Percentiles rank a stretch among this genome's conserved stretches.
phyloP scores from a whole-genome alignment of 805 yeast species.

The Ogataea nonfermentans region DNA sequence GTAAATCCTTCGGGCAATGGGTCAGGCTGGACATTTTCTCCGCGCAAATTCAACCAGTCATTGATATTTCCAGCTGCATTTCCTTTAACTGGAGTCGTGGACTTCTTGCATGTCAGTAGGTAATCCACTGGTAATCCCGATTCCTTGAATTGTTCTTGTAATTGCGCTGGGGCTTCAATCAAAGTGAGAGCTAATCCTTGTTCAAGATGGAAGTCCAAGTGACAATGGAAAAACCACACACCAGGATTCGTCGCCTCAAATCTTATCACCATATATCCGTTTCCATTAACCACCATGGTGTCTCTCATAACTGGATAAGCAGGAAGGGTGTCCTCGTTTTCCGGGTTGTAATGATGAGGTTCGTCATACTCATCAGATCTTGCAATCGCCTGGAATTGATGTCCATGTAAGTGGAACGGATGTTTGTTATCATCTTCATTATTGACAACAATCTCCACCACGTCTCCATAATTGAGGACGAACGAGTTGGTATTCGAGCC shows the following conservation, averaged over 20 bases:
- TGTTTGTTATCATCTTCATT: conserved; percentile 87
- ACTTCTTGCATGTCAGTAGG: conserved; percentile 46
- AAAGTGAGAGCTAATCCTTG: conserved; percentile 76
- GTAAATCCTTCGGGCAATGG: conserved; percentile 76
- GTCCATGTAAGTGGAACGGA: conserved; percentile 97
- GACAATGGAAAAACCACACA: conserved; percentile 93
- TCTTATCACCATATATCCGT: conserved; percentile 66
- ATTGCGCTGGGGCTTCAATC: conserved; percentile 63
- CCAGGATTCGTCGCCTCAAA: conserved; percentile 89
- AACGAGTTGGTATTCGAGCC: conserved; percentile 68
- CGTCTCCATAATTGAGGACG: conserved; percentile 57
- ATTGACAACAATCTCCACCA: conserved; percentile 73
- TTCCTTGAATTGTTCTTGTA: conserved; percentile 39
- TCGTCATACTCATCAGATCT: conserved; percentile 60
- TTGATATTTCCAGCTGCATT: conserved; percentile 69
- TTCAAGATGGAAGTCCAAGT: conserved; percentile 80
- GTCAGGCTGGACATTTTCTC: conserved; percentile 56
- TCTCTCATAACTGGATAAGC: conserved; percentile 67
- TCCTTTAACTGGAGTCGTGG: conserved; percentile 49
- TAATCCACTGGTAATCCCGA: conserved; percentile 45
- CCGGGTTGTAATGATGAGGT: conserved; percentile 53
- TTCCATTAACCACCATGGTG: conserved; percentile 63
- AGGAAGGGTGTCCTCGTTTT: conserved; percentile 45
- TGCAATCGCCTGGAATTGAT: conserved; percentile 74
- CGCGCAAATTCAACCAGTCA: conserved; percentile 55